Conservation (phyloP, 345 rosid genomes). For the Murraya koenigii region DNA sequence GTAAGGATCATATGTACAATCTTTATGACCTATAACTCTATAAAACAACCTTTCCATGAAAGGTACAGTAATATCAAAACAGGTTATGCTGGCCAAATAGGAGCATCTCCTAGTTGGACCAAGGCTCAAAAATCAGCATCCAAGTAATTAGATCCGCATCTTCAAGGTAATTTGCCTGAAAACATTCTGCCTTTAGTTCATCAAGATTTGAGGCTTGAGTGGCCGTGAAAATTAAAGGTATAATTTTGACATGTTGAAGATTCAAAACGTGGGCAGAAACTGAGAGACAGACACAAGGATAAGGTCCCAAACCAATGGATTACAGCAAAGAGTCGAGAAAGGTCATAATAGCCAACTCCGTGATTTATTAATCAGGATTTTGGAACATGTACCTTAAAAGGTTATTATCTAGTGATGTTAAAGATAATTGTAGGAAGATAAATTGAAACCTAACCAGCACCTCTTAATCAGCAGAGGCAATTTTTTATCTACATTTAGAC, state of each 20-base stretch:
- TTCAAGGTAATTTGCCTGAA: not conserved
- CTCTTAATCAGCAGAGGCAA: not conserved
- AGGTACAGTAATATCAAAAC: not conserved
- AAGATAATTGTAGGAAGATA: not conserved
- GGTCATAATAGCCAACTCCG: not conserved
- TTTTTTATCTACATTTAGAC: not conserved
- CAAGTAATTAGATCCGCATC: not conserved
- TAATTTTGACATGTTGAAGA: not conserved
- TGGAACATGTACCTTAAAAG: not conserved
- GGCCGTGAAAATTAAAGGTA: not conserved
- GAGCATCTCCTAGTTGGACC: not conserved
- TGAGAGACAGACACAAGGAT: not conserved
- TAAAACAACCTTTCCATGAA: not conserved
- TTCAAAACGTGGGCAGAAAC: not conserved
- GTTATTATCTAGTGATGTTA: not conserved
- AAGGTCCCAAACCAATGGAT: not conserved
- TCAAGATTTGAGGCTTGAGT: not conserved
- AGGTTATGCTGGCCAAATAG: not conserved
- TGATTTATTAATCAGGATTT: not conserved
- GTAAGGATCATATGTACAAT: not conserved
- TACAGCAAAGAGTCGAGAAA: not conserved
- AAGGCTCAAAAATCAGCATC: not conserved
- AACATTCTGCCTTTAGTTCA: not conserved
- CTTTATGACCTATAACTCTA: not conserved
- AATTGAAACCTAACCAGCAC: not conserved